Base-by-base conservation (phyloP, 2,329 filamentous ascomycete genomes). In the Thielaviopsis euricoi region DNA sequence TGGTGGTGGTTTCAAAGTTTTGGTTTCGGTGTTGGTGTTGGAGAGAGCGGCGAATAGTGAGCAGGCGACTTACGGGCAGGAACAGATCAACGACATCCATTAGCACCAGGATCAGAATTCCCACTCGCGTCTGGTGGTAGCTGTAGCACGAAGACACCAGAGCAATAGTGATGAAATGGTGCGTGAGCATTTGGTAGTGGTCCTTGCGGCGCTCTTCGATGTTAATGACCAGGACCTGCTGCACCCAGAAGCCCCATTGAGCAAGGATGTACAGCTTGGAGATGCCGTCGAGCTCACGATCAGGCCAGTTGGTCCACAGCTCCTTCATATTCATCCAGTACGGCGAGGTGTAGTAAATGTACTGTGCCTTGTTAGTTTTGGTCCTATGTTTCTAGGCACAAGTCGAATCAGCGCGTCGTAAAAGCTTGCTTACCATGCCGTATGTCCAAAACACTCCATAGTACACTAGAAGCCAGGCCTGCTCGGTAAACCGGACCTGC, bases 131-230 rank as follows among this genome's bases (percentile, higher is more conserved):
- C 67, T 89, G 83, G 67, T 91, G 84, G 69, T 94, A 95, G 63
- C 83, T 80, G 69, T 97, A 97, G 63, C 86, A 91, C 33, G 83
- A 79, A 59, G 83, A 82, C 62, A 98, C 83, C 51, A 98, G 81
- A 5, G 76, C 74, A 66, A 84, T 87, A 21, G 93, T 98, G 68
- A 97, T 83, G 67, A 96, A 80, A 72, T 98, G 93, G 70, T 97
- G 93, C 19, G 82, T 85, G 64, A 97, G 82, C 93, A 97, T 97
- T 71, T 97, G 91, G 74, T 82, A 86, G 71, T 96, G 86, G 66
- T 98, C 93, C 73, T 97, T 97, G 66, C 93, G 81, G 63, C 86
- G 82, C 71, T 94, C 87, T 71, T 98, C 93, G 61, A 97, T 89
- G 71, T 96, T 86, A 68, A 97, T 88, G 59, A 96, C 88, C 33